Evolutionary conservation across 176 grass and related monocot genomes (phyloP).

Genomic region (Eleusine coracana): DNA sequence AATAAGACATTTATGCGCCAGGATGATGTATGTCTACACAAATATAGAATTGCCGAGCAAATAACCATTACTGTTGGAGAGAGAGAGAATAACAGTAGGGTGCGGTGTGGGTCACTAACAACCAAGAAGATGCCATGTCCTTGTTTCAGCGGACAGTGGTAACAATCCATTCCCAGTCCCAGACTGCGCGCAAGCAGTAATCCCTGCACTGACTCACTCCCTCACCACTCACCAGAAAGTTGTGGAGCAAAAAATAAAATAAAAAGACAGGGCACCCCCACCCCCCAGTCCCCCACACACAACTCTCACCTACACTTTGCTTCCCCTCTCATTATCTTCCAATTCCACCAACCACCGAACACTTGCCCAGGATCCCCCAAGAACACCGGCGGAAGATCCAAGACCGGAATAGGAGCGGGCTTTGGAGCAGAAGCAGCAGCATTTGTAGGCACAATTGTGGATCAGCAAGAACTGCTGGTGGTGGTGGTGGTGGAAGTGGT

Average conservation of each 20-base stretch:
- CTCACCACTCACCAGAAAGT: conserved; percentile 31
- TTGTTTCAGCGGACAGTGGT: conserved; percentile 55
- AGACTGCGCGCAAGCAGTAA: neutral
- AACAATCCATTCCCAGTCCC: conserved; percentile 20
- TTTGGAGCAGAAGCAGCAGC: conserved; percentile 31
- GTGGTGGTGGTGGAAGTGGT: conserved; percentile 38
- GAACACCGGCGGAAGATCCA: conserved; percentile 37
- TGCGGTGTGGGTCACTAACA: conserved; percentile 38
- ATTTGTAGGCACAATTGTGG: conserved; percentile 49
- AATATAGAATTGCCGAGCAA: neutral
- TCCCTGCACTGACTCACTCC: neutral
- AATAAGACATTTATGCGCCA: neutral
- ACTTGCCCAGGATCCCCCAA: conserved; percentile 4
- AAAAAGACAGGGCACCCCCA: conserved; percentile 16
- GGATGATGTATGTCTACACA: neutral
- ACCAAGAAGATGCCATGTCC: conserved; percentile 74
- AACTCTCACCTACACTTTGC: conserved; percentile 22
- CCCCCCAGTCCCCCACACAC: neutral
- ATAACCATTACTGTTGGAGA: neutral
- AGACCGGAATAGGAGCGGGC: neutral
- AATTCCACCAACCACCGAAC: conserved; percentile 56
- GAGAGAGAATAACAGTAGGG: neutral
- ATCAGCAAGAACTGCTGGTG: neutral
- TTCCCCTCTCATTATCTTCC: conserved; percentile 12
- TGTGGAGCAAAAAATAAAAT: conserved; percentile 10